Conservation (phyloP, 768 basidiomycete species). For the Solioccasus polychromus region DNA sequence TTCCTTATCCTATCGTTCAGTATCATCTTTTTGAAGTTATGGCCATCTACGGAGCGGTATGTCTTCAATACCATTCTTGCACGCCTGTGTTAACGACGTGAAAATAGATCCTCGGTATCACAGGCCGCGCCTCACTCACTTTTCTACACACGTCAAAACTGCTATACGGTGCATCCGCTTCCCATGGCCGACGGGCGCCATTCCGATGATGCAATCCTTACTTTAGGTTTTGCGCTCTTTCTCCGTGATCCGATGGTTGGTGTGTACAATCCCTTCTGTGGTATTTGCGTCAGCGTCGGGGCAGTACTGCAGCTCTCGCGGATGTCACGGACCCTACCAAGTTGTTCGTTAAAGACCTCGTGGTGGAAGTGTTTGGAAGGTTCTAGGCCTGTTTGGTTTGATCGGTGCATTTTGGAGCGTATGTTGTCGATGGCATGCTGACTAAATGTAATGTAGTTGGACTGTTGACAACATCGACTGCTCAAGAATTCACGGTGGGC, state of each 20-base stretch:
- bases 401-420: slow-evolving; percentile 66
- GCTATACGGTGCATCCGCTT: no score
- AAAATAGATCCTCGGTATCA: slow-evolving; percentile 83
- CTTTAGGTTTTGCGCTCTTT: slow-evolving; percentile 83
- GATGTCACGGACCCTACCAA: slow-evolving; percentile 93
- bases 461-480: slow-evolving; percentile 70
- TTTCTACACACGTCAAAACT: slow-evolving; percentile 84
- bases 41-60: slow-evolving; percentile 93
- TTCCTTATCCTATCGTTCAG: no score
- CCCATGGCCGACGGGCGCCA: slow-evolving; percentile 52
- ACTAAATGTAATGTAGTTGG: slow-evolving; percentile 51
- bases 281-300: slow-evolving; percentile 90
- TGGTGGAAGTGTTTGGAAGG: slow-evolving; percentile 95
- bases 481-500: slow-evolving; percentile 52
- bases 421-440: not conserved
- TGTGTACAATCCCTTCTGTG: slow-evolving; percentile 91
- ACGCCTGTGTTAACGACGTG: not conserved
- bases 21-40: slow-evolving; percentile 99
- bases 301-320: slow-evolving; percentile 90
- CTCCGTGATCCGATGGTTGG: slow-evolving; percentile 97
- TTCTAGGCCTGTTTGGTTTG: slow-evolving; percentile 88
- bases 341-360: slow-evolving; percentile 95
- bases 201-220: not conserved
- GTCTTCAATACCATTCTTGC: slow-evolving; percentile 24
- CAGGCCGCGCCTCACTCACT: slow-evolving; percentile 53